Evolutionary conservation across 352 stramenopile species (phyloP).

Genomic region (Globisporangium acanthophoron): DNA sequence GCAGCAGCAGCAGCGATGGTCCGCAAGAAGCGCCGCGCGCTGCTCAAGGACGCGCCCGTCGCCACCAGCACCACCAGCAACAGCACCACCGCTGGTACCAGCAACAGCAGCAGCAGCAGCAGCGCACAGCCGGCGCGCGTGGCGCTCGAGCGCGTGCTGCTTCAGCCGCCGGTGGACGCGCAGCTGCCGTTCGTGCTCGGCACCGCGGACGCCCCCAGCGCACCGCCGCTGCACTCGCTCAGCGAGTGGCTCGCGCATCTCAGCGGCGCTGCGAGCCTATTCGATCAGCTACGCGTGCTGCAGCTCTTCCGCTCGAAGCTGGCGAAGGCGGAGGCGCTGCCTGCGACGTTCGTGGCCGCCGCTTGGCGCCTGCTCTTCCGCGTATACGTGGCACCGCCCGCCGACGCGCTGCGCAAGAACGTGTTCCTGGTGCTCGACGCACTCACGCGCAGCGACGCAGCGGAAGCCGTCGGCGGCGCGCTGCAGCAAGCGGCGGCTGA

Average conservation of each 20-base stretch:
- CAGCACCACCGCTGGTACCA: conserved; percentile 4
- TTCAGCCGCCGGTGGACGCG: conserved; percentile 26
- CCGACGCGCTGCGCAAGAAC: conserved; percentile 58
- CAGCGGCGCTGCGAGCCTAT: conserved; percentile 24
- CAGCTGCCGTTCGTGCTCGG: conserved; percentile 27
- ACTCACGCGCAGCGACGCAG: conserved; percentile 24
- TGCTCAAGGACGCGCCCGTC: conserved; percentile 49
- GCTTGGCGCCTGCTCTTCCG: conserved; percentile 58
- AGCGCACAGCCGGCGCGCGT: conserved; percentile 24
- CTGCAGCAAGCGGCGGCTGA: conserved; percentile 22
- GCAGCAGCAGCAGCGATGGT: conserved; percentile 31
- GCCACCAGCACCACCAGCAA: conserved; percentile 8
- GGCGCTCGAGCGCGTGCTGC: conserved; percentile 24
- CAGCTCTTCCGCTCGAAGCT: conserved; percentile 66
- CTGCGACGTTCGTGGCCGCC: conserved; percentile 18
- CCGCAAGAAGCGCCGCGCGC: conserved; percentile 75
- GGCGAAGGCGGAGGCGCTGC: conserved; percentile 20
- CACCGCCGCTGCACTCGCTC: conserved; percentile 11
- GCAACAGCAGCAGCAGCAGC: conserved; percentile 4
- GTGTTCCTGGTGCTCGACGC: conserved; percentile 53
- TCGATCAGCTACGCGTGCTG: conserved; percentile 68
- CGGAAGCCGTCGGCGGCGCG: not conserved
- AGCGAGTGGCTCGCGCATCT: conserved; percentile 42
- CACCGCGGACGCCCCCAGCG: conserved; percentile 16
- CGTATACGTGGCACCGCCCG: conserved; percentile 32